These are phyloP conservation scores for Rhodosporidiobolus odoratus DNA, from an alignment of 768 basidiomycete genomes.

Conservation along the genomic window DNA sequence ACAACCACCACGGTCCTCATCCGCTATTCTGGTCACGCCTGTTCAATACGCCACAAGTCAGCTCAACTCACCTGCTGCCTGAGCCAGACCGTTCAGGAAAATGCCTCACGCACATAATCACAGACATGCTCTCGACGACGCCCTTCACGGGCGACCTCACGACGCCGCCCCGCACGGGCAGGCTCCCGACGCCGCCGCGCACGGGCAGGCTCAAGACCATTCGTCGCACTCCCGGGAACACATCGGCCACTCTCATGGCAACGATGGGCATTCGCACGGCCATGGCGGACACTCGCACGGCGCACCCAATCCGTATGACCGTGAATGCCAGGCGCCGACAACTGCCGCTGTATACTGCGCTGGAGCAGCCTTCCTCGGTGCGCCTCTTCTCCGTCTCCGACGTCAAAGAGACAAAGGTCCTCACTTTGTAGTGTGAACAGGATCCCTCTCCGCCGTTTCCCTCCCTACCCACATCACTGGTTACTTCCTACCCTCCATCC, in stretches of 20 bases:
- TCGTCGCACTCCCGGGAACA: not conserved
- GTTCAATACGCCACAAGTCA: too few species aligned
- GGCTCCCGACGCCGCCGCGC: not conserved
- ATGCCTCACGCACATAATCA: too few species aligned
- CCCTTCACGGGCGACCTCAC: too few species aligned
- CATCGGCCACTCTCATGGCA: slow-evolving; percentile 3
- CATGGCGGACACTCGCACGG: slow-evolving; percentile 12
- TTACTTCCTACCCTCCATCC: slow-evolving; percentile 11
- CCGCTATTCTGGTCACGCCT: too few species aligned
- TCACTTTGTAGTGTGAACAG: not conserved
- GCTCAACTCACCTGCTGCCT: too few species aligned
- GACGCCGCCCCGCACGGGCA: not conserved
- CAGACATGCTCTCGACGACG: too few species aligned
- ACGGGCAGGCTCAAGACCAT: not conserved
- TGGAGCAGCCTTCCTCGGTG: slow-evolving; percentile 4
- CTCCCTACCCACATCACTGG: slow-evolving; percentile 25
- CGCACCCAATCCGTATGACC: not conserved
- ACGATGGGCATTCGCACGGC: not conserved
- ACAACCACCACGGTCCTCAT: too few species aligned
- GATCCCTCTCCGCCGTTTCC: slow-evolving; percentile 10
- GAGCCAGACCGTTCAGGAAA: too few species aligned
- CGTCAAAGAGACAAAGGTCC: not conserved
- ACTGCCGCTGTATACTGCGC: not conserved
- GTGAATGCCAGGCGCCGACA: slow-evolving; percentile 9
- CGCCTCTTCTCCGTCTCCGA: not conserved